Percentiles rank a stretch among this genome's conserved stretches.
Conservation (phyloP, 2,329 filamentous ascomycete genomes). For the Clonostachys byssicola region DNA sequence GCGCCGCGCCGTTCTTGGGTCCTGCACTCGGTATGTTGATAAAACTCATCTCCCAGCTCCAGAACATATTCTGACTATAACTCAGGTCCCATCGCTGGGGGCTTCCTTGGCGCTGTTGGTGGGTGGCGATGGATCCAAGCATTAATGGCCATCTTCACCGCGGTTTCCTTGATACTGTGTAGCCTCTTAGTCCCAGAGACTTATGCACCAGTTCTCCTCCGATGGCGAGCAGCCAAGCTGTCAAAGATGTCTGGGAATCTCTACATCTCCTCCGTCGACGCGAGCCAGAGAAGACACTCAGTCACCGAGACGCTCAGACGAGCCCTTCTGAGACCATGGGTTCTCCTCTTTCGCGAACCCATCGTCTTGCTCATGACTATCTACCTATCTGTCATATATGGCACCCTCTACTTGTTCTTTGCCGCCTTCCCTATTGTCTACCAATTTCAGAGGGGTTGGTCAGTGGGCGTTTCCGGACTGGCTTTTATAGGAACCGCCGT, state of each 20-base stretch:
- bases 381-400: slow-evolving; percentile 59
- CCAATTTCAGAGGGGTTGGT: no score
- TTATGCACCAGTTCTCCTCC: slow-evolving; percentile 52
- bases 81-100: slow-evolving; percentile 58
- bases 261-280: slow-evolving; percentile 44
- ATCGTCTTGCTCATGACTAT: slow-evolving; percentile 60
- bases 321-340: slow-evolving; percentile 57
- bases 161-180: slow-evolving; percentile 50
- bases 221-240: slow-evolving; percentile 41
- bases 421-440: slow-evolving; percentile 52
- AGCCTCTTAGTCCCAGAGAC: slow-evolving; percentile 51
- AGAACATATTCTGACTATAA: slow-evolving; percentile 54
- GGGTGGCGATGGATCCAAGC: slow-evolving; percentile 66
- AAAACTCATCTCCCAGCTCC: neutral
- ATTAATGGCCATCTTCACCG: slow-evolving; percentile 56
- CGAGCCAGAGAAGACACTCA: slow-evolving; percentile 27
- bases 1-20: slow-evolving; percentile 60
- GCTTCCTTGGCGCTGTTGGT: slow-evolving; percentile 53
- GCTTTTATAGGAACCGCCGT: no score
- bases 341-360: slow-evolving; percentile 61
- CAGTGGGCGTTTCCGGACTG: no score
- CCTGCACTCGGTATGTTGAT: slow-evolving; percentile 58
- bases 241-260: slow-evolving; percentile 41
- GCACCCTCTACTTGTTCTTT: slow-evolving; percentile 50
- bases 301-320: slow-evolving; percentile 45